Evolutionary conservation across 2,329 filamentous ascomycete genomes (phyloP).

Genomic region (Aspergillus fumigatiaffinis): DNA sequence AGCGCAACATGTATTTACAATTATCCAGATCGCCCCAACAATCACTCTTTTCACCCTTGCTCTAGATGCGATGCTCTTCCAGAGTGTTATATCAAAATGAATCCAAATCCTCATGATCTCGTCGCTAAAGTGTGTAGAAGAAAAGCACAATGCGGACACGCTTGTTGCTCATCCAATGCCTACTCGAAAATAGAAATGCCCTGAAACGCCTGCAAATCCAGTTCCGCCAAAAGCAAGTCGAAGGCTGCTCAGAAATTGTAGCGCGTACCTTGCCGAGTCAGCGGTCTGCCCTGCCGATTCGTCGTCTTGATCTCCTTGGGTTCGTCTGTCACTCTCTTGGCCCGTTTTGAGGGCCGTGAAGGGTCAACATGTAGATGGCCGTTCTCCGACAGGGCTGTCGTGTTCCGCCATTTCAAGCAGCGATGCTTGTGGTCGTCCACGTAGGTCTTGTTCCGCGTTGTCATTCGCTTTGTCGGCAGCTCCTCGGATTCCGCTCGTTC

Average conservation of each 20-base stretch:
- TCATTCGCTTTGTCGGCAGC: conserved; percentile 51
- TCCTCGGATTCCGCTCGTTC: conserved; percentile 48
- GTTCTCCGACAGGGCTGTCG: conserved; percentile 53
- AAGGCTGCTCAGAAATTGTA: conserved; percentile 39
- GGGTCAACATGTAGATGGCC: conserved; percentile 61
- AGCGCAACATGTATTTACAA: neutral
- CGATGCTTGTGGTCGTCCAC: conserved; percentile 54
- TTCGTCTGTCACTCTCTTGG: conserved; percentile 43
- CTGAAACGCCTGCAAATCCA: neutral
- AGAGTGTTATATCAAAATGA: neutral
- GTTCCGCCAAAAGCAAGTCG: conserved; percentile 4
- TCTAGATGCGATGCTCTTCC: neutral
- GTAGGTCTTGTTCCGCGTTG: conserved; percentile 60
- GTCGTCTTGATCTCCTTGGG: conserved; percentile 38
- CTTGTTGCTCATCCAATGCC: conserved; percentile 7
- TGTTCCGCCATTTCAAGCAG: conserved; percentile 65
- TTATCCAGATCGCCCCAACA: neutral
- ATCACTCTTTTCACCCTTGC: neutral
- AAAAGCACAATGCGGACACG: conserved; percentile 8
- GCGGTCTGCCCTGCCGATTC: conserved; percentile 47
- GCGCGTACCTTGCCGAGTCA: conserved; percentile 49
- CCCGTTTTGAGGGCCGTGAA: conserved; percentile 48
- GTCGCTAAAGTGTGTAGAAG: conserved; percentile 12
- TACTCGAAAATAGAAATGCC: conserved; percentile 3
- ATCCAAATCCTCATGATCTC: conserved; percentile 17